Evolutionary conservation across 306 rosid genomes (phyloP).

Genomic region (Castanospermum australe): DNA sequence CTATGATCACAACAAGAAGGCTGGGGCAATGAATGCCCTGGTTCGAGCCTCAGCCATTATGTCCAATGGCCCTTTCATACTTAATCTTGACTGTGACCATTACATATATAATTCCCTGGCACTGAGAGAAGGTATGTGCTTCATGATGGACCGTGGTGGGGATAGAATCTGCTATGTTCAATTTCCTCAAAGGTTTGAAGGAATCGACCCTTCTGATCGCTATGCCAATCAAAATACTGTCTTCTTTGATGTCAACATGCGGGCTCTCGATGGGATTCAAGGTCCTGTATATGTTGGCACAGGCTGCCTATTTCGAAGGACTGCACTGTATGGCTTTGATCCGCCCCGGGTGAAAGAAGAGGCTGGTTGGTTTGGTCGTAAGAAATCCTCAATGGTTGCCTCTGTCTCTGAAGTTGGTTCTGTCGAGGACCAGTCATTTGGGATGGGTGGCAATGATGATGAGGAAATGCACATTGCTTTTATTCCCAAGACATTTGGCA

Average conservation of each 20-base stretch:
- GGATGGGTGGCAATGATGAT: conserved; percentile 26
- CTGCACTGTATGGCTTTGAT: conserved; percentile 77
- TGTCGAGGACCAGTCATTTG: conserved; percentile 34
- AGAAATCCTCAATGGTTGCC: conserved; percentile 60
- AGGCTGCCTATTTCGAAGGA: conserved; percentile 72
- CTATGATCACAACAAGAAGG: conserved; percentile 88
- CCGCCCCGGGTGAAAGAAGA: conserved; percentile 51
- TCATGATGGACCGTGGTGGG: conserved; percentile 86
- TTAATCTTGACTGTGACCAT: conserved; percentile 82
- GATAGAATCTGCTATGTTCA: conserved; percentile 66
- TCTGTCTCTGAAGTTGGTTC: conserved; percentile 49
- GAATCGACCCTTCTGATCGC: conserved; percentile 81
- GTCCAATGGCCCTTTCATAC: conserved; percentile 84
- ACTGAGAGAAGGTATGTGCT: conserved; percentile 81
- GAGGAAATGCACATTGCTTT: conserved; percentile 57
- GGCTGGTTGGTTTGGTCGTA: conserved; percentile 49
- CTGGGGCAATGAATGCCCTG: conserved; percentile 83
- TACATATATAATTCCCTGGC: conserved; percentile 72
- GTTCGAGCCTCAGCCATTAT: conserved; percentile 81
- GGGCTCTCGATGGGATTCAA: conserved; percentile 81
- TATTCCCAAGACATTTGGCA: conserved; percentile 71
- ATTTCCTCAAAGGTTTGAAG: conserved; percentile 87
- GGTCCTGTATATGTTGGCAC: conserved; percentile 88
- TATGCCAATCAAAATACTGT: conserved; percentile 83
- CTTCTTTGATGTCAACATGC: conserved; percentile 82